phyloP scores from a whole-genome alignment of 2,329 filamentous ascomycete genomes.

The Diplocarpon rosae region DNA sequence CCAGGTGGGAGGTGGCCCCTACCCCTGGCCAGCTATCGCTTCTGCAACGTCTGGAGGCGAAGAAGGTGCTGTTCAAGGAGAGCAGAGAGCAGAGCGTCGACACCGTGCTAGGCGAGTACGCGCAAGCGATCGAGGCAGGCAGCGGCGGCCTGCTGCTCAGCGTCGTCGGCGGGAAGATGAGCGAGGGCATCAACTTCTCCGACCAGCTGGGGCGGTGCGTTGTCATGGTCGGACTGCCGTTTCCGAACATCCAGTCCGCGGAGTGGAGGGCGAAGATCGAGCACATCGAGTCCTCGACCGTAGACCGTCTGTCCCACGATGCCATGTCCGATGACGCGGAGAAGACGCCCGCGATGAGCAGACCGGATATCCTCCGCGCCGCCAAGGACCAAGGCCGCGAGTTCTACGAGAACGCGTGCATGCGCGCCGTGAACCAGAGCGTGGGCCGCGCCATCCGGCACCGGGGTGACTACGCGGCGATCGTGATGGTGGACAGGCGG shows the following conservation, averaged over 20 bases:
- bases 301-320: conserved; percentile 27
- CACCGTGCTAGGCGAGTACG: conserved; percentile 63
- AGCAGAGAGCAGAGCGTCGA: conserved; percentile 41
- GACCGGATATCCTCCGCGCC: conserved; percentile 29
- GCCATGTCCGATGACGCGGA: neutral
- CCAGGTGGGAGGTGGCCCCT: conserved; percentile 42
- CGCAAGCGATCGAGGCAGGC: conserved; percentile 47
- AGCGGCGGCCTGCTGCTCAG: conserved; percentile 74
- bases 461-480: conserved; percentile 77
- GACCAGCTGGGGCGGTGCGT: conserved; percentile 83
- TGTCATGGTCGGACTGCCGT: conserved; percentile 83
- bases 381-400: conserved; percentile 54
- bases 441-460: conserved; percentile 90
- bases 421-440: conserved; percentile 94
- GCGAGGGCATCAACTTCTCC: conserved; percentile 96
- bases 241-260: conserved; percentile 77
- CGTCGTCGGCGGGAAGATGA: conserved; percentile 89
- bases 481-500: conserved; percentile 71
- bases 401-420: conserved; percentile 90
- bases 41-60: conserved; percentile 46
- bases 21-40: conserved; percentile 30
- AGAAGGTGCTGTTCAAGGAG: conserved; percentile 54
- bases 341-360: too few relatives aligned
- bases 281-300: conserved; percentile 61
- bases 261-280: conserved; percentile 91